Evolutionary conservation across 2,329 filamentous ascomycete genomes (phyloP).

Genomic region (Dactylellina haptotyla): DNA sequence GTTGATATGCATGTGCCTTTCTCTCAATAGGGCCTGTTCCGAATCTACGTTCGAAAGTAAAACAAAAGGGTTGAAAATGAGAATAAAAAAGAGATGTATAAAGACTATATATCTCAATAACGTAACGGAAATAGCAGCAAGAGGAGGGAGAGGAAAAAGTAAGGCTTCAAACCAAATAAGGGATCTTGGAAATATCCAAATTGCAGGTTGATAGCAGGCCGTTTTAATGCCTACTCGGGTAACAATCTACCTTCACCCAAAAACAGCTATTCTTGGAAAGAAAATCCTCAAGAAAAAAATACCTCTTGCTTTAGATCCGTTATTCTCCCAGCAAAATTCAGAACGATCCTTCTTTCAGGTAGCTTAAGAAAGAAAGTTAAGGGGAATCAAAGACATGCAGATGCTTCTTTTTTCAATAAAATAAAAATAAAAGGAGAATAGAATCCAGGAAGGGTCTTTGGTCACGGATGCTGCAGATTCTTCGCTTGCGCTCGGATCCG

Average conservation of each 20-base stretch:
- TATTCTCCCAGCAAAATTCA: too few species aligned
- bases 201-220: constrained; percentile 1
- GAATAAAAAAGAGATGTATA: neutral
- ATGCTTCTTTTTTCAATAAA: neutral
- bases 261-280: constrained; percentile 1
- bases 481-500: constrained; percentile 52
- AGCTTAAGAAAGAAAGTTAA: neutral
- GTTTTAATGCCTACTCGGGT: neutral
- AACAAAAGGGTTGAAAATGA: neutral
- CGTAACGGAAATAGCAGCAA: constrained; percentile 15
- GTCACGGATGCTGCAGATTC: constrained; percentile 25
- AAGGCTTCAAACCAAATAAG: neutral
- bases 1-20: neutral
- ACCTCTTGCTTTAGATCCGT: neutral
- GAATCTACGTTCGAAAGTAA: neutral
- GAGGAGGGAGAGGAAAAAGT: neutral
- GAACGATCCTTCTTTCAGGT: neutral
- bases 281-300: neutral
- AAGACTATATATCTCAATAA: constrained; percentile 26
- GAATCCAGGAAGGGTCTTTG: constrained; percentile 11
- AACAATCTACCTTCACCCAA: neutral
- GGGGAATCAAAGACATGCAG: neutral
- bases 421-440: neutral
- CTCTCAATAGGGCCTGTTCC: too few species aligned
- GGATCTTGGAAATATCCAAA: constrained; percentile 1